Evolutionary conservation across 2,329 filamentous ascomycete species (phyloP), one percentile per base, ranked within the genome.

Genomic region (Proliferodiscus dingleyae): DNA sequence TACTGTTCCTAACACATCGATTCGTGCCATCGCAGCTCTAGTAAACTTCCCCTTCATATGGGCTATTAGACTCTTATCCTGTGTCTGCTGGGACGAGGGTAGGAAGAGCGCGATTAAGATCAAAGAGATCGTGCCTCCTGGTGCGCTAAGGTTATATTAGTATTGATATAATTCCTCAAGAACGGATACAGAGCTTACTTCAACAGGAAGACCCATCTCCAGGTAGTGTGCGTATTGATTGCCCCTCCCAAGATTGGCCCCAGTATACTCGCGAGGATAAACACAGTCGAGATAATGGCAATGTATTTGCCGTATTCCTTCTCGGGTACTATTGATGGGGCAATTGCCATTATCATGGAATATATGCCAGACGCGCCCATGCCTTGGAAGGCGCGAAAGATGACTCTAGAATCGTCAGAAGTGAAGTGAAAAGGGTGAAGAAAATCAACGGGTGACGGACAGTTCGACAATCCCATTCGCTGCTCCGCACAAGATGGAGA

Each of bases 311-410:
- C 68, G 41, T 72, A 62, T 49, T 75, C 65, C 8, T 67, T 58
- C n/a, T 77, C 57, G 0, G 71, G 69, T 0, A 77, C 68, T 9
- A 77, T 58, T 39, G 76, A 73, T 16, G 67, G 70, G 3, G 74
- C 61, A 15, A 78, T 65, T 42, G 75, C 69, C 23, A 71, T 68
- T 2, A 67, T 62, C 7, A 77, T 61, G 26, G 71, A 55, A 43
- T 66, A 68, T 49, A 72, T 66, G 0, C 72, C 73, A 3, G 69
- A 71, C 1, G 63, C 68, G 0, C 72, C 74, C 2, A 74, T 56
- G 0, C 80, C 80, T 51, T 56, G 54, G 16, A 54, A 44, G 3
- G 49, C 52, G 16, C 52, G 45, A 15, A 52, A 39, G 15, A 50
- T 28, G 10, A 54, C 52, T n/a, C 46, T 52, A 6, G 3, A 21